A percentile compares a stretch with the other conserved stretches of the same genome.
These are phyloP conservation scores for Pseudotsuga menziesii DNA, from an alignment of 75 land plant species.

Conservation along the genomic window DNA sequence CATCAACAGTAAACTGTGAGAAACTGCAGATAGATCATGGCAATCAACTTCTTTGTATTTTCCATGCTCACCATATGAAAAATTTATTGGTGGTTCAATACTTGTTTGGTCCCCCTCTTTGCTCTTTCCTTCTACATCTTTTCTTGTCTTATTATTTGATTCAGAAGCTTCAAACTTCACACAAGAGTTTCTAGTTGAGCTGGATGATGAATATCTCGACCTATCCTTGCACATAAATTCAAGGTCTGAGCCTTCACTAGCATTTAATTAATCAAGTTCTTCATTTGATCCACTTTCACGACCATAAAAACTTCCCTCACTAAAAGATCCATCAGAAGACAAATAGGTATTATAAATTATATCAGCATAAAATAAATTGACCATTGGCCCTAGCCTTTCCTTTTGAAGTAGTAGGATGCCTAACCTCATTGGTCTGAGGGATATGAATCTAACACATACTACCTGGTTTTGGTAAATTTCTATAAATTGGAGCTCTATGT, in stretches of 20 bases:
- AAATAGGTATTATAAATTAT: slow-evolving; percentile 10
- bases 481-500: slow-evolving; percentile 93
- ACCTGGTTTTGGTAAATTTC: slow-evolving; percentile 72
- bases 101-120: slow-evolving; percentile 1
- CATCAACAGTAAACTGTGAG: neutral
- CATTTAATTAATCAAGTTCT: neutral
- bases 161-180: neutral
- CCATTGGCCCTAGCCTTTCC: neutral
- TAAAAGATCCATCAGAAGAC: neutral
- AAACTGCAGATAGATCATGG: slow-evolving; percentile 19
- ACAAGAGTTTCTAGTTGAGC: neutral
- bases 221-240: neutral
- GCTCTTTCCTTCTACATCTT: neutral
- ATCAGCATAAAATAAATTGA: neutral
- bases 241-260: neutral
- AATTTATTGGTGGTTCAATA: slow-evolving; percentile 29
- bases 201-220: neutral
- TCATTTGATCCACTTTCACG: neutral
- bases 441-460: slow-evolving; percentile 27
- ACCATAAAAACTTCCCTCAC: neutral
- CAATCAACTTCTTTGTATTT: neutral
- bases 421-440: neutral
- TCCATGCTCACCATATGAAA: slow-evolving; percentile 46
- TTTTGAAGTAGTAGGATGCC: neutral
- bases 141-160: neutral